Percentiles rank a stretch among this genome's conserved stretches.
These are phyloP conservation scores for Leccinum sublutescens DNA, from an alignment of 768 basidiomycete species.

Conservation along the genomic window DNA sequence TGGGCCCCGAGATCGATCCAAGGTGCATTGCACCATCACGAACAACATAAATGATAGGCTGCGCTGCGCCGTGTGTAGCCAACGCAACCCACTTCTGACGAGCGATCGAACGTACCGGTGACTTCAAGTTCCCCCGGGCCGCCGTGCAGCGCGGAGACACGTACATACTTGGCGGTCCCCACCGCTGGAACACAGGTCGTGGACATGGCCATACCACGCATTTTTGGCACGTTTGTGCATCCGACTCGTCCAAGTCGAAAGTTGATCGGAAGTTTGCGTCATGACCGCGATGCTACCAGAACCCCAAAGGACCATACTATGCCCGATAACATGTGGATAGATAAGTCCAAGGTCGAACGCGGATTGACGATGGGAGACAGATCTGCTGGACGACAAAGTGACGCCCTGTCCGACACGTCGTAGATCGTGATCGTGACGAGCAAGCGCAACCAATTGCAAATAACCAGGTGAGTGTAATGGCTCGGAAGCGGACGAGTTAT, in stretches of 20 bases:
- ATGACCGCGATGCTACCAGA: not conserved
- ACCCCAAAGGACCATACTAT: not conserved
- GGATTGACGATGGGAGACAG: not conserved
- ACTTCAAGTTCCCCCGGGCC: not conserved
- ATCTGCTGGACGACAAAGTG: not conserved
- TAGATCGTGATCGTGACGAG: not conserved
- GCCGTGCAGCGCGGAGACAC: not conserved
- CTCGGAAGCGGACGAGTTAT: too few relatives aligned
- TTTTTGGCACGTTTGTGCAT: not conserved
- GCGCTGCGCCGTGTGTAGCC: too few relatives aligned
- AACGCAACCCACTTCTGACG: too few relatives aligned
- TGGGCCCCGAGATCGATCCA: too few relatives aligned
- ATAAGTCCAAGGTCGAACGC: not conserved
- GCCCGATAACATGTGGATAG: not conserved
- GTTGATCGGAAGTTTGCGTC: not conserved
- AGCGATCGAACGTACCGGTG: not conserved
- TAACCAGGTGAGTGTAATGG: slow-evolving; percentile 20
- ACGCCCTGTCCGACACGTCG: not conserved
- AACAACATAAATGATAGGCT: too few relatives aligned
- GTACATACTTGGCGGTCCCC: not conserved
- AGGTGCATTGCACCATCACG: too few relatives aligned
- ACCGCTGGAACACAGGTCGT: not conserved
- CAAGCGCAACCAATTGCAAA: slow-evolving; percentile 53
- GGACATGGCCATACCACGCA: not conserved
- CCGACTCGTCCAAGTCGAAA: not conserved